Conservation (phyloP, 805 yeast species). For the Teunomyces kruisii region DNA sequence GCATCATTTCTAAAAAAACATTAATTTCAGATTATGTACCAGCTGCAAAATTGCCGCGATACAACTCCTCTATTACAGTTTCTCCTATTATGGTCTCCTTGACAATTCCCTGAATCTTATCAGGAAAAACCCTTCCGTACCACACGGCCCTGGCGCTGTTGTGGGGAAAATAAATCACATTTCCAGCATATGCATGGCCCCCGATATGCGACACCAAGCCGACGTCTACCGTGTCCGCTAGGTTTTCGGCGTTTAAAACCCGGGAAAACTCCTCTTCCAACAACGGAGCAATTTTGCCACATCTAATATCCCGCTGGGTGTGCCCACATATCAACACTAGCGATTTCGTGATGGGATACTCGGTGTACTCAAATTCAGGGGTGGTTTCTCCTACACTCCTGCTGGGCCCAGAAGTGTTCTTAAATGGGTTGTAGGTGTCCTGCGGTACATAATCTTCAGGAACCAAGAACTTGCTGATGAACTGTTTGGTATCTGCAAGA, state of each 20-base stretch:
- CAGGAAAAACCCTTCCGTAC: conserved; percentile 76
- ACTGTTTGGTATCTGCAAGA: conserved; percentile 26
- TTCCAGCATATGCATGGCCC: conserved; percentile 87
- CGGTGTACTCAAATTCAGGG: conserved; percentile 9
- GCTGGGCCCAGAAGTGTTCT: background rate
- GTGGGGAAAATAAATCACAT: conserved; percentile 53
- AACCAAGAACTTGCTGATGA: conserved; percentile 41
- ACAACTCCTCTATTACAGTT: conserved; percentile 54
- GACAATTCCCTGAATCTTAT: conserved; percentile 65
- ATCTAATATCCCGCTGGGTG: conserved; percentile 57
- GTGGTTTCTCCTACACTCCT: too few relatives aligned
- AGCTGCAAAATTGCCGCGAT: conserved; percentile 42
- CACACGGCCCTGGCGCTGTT: conserved; percentile 43
- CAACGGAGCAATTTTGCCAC: conserved; percentile 67
- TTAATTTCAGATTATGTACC: background rate
- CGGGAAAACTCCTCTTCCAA: conserved; percentile 48
- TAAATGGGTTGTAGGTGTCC: conserved; percentile 26
- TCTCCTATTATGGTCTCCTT: conserved; percentile 50
- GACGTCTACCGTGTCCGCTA: conserved; percentile 31
- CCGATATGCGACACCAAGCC: conserved; percentile 77
- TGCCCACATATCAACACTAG: conserved; percentile 68
- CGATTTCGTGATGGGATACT: conserved; percentile 17
- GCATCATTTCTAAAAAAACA: background rate
- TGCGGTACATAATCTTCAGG: conserved; percentile 27
- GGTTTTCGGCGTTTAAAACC: conserved; percentile 35